Conservation (phyloP, 139 green algal genomes). For the Bryopsis sp. region DNA sequence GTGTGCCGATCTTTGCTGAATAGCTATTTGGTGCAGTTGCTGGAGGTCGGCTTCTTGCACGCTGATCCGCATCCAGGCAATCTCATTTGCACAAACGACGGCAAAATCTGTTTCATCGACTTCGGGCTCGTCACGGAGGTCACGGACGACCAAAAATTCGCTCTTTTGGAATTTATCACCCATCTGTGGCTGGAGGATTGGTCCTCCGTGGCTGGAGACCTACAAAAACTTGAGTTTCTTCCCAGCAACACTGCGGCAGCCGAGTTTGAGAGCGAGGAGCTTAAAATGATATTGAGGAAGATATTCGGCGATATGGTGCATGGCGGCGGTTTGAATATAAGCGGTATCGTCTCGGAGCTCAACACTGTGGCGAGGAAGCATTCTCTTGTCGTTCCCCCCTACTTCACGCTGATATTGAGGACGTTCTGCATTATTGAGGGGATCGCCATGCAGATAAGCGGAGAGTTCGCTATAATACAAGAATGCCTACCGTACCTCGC, state of each 20-base stretch:
- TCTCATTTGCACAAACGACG: conserved; percentile 73
- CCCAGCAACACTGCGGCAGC: neutral
- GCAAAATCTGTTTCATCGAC: conserved; percentile 81
- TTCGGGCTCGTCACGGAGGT: conserved; percentile 71
- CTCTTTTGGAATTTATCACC: conserved; percentile 90
- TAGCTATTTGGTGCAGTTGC: conserved; percentile 63
- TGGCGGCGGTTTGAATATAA: conserved; percentile 46
- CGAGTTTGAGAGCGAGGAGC: neutral
- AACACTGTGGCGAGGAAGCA: conserved; percentile 23
- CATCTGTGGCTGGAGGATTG: conserved; percentile 81
- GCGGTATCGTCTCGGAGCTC: neutral
- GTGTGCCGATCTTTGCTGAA: conserved; percentile 48
- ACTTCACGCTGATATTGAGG: conserved; percentile 91
- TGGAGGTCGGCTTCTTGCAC: conserved; percentile 62
- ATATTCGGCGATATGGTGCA: conserved; percentile 40
- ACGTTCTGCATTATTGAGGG: conserved; percentile 67
- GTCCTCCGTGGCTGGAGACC: conserved; percentile 58
- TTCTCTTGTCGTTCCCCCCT: conserved; percentile 51
- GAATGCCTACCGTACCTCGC: conserved; percentile 93
- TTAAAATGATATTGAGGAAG: conserved; percentile 32
- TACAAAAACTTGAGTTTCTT: conserved; percentile 70
- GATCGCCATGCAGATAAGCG: conserved; percentile 27
- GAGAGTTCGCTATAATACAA: conserved; percentile 19
- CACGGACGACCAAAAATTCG: conserved; percentile 61
- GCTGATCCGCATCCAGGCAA: conserved; percentile 66